Percentiles rank a stretch among this genome's conserved stretches.
Evolutionary conservation across 176 grass and related monocot species (phyloP).

Genomic region (Triticum turgidum): DNA sequence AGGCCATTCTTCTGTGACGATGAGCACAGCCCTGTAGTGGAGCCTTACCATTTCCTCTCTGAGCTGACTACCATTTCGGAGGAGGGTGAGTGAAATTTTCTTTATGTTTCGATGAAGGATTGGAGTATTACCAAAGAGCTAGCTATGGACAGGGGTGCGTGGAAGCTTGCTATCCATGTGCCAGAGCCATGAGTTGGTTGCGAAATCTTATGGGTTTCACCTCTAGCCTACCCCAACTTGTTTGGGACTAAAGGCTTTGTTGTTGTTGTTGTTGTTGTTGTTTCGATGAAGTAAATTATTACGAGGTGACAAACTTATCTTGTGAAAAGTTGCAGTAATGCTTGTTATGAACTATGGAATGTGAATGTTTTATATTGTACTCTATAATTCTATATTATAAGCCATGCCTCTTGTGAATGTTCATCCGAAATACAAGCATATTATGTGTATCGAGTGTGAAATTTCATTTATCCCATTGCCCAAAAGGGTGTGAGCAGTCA

Average conservation of each 20-base stretch:
- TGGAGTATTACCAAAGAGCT: no score
- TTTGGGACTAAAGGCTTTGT: no score
- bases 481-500: no score
- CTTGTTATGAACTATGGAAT: neutral
- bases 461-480: no score
- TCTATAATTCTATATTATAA: neutral
- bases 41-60: neutral
- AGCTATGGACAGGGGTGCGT: no score
- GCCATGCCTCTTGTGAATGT: neutral
- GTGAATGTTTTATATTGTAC: neutral
- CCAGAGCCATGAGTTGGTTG: no score
- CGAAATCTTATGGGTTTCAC: no score
- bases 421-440: neutral
- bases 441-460: neutral
- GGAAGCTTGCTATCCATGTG: no score
- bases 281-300: neutral
- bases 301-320: neutral
- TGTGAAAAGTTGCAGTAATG: neutral
- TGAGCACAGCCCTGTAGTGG: neutral
- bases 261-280: no score
- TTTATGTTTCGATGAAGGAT: neutral
- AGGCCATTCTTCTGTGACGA: neutral
- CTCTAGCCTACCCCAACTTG: no score
- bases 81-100: neutral
- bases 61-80: neutral